These are phyloP conservation scores for Talaromyces thailandensis DNA, from an alignment of 495 filamentous ascomycete species.

Conservation along the genomic window DNA sequence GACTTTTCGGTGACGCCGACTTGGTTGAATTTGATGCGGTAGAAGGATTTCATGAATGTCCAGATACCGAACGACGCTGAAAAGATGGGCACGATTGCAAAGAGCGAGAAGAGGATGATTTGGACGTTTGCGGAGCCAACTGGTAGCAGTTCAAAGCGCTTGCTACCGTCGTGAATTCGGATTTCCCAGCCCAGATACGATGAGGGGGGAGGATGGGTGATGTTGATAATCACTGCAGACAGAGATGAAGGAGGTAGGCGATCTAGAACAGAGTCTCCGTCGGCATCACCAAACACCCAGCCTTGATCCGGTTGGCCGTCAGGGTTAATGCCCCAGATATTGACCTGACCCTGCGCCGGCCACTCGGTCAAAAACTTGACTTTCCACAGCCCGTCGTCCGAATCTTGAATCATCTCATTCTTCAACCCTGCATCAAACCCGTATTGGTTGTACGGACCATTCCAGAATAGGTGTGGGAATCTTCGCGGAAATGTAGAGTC, in stretches of 20 bases:
- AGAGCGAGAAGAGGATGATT: slow-evolving; percentile 46
- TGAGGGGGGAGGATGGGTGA: slow-evolving; percentile 45
- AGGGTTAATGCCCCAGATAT: slow-evolving; percentile 61
- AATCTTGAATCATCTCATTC: slow-evolving; percentile 44
- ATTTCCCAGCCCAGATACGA: slow-evolving; percentile 52
- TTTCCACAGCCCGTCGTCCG: slow-evolving; percentile 45
- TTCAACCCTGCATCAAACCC: slow-evolving; percentile 57
- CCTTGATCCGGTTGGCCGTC: slow-evolving; percentile 55
- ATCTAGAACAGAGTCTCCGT: slow-evolving; percentile 53
- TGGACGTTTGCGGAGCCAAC: slow-evolving; percentile 47
- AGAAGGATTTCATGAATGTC: slow-evolving; percentile 57
- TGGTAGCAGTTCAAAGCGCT: slow-evolving; percentile 44
- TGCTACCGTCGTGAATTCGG: slow-evolving; percentile 44
- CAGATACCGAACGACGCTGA: slow-evolving; percentile 43
- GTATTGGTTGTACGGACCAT: slow-evolving; percentile 59
- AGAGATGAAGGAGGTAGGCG: slow-evolving; percentile 55
- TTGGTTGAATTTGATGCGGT: slow-evolving; percentile 64
- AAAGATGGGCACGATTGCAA: slow-evolving; percentile 46
- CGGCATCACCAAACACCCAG: slow-evolving; percentile 50
- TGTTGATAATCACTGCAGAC: slow-evolving; percentile 46
- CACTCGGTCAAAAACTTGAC: slow-evolving; percentile 57
- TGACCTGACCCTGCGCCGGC: slow-evolving; percentile 55
- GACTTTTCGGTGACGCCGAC: slow-evolving; percentile 48
- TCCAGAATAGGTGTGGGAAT: slow-evolving; percentile 57
- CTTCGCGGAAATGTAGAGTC: slow-evolving; percentile 29